Evolutionary conservation across 805 yeast species (phyloP).

Genomic region (Maudiozyma saulgeensis): DNA sequence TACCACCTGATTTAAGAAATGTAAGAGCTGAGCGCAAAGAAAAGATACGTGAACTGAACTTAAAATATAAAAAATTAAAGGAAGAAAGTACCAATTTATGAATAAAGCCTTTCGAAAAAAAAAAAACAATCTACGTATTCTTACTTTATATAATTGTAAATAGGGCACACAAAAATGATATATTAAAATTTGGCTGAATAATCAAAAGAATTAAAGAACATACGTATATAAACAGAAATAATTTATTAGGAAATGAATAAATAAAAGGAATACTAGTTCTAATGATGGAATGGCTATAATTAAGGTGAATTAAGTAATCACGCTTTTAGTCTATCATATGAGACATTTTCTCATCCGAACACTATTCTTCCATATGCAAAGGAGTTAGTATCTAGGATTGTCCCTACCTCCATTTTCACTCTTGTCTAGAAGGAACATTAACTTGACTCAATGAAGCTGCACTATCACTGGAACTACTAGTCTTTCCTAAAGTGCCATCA

Average conservation of each 20-base stretch:
- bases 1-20: constrained; percentile 70
- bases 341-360: background rate
- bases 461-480: background rate
- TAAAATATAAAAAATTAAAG: constrained; percentile 15
- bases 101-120: too few relatives aligned
- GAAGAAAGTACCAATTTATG: background rate
- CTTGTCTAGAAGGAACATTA: background rate
- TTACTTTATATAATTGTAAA: background rate
- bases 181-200: background rate
- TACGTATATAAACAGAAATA: background rate
- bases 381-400: too few relatives aligned
- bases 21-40: constrained; percentile 37
- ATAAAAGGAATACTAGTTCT: background rate
- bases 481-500: background rate
- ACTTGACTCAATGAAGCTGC: background rate
- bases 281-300: background rate
- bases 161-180: background rate
- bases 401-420: background rate
- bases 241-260: background rate
- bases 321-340: background rate
- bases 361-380: too few relatives aligned
- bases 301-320: background rate
- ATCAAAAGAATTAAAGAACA: background rate
- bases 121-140: background rate
- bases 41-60: constrained; percentile 17